phyloP scores from a whole-genome alignment of 768 basidiomycete genomes.

The Boletus fagicola region DNA sequence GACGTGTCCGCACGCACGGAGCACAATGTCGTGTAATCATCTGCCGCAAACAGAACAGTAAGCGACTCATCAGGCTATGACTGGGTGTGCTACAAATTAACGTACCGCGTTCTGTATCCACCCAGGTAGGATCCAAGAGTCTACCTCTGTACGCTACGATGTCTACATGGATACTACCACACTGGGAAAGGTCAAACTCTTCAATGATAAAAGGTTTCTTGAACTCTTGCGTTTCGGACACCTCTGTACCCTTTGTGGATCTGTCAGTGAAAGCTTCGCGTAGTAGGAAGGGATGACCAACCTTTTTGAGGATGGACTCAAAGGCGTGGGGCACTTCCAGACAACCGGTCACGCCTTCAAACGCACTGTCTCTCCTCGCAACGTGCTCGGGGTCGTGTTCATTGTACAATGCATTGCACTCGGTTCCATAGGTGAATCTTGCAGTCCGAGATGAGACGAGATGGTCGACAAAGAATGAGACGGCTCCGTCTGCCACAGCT shows the following conservation, averaged over 20 bases:
- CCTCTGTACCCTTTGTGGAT: constrained; percentile 8
- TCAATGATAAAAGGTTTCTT: constrained; percentile 13
- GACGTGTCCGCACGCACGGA: constrained; percentile 12
- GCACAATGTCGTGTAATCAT: constrained; percentile 11
- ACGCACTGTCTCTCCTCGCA: constrained; percentile 1
- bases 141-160: constrained; percentile 15
- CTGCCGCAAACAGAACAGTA: not conserved
- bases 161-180: constrained; percentile 15
- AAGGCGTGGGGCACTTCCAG: constrained; percentile 11
- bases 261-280: not conserved
- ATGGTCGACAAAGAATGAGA: constrained; percentile 12
- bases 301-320: constrained; percentile 13
- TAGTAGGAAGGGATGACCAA: not conserved
- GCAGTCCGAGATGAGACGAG: constrained; percentile 12
- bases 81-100: not conserved
- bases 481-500: constrained; percentile 17
- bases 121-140: constrained; percentile 4
- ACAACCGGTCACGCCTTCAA: constrained; percentile 10
- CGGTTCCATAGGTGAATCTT: constrained; percentile 14
- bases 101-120: constrained; percentile 11
- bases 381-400: constrained; percentile 10
- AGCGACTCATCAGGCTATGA: not conserved
- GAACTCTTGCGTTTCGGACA: constrained; percentile 17
- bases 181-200: constrained; percentile 15
- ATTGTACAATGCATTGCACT: constrained; percentile 13